Conservation (phyloP, 257 asterid species). For the Gynochthodes officinalis region DNA sequence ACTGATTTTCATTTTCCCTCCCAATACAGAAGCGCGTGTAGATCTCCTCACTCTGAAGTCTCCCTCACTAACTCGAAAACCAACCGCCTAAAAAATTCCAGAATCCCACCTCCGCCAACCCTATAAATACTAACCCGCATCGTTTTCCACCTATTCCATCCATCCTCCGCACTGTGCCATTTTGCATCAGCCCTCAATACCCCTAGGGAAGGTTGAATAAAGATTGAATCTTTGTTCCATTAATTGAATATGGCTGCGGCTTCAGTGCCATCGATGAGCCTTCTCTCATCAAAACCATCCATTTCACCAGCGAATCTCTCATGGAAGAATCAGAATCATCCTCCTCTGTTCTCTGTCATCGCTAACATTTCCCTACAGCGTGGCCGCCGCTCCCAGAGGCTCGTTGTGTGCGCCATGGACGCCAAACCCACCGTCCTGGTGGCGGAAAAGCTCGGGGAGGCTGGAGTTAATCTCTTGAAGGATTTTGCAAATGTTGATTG, state of each 20-base stretch:
- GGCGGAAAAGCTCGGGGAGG: slow-evolving; percentile 86
- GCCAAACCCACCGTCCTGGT: slow-evolving; percentile 87
- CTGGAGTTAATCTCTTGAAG: slow-evolving; percentile 66
- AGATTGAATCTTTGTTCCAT: background rate
- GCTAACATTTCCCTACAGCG: slow-evolving; percentile 35
- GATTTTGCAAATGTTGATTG: slow-evolving; percentile 83
- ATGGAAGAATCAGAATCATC: slow-evolving; percentile 33
- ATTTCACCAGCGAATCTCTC: slow-evolving; percentile 29
- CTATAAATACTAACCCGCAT: background rate
- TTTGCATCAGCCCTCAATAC: slow-evolving; percentile 15
- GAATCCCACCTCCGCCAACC: background rate
- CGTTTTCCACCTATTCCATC: slow-evolving; percentile 5
- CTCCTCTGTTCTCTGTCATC: slow-evolving; percentile 35
- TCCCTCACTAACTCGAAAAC: background rate
- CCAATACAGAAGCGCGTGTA: slow-evolving; percentile 12
- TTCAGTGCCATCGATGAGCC: slow-evolving; percentile 40
- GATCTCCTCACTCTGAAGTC: no score
- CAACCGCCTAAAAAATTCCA: slow-evolving; percentile 8
- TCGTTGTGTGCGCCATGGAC: slow-evolving; percentile 65
- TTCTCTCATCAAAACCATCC: slow-evolving; percentile 35
- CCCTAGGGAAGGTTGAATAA: no score
- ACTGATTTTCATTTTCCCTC: background rate
- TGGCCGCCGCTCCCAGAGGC: slow-evolving; percentile 36
- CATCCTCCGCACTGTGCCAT: slow-evolving; percentile 6
- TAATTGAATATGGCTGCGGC: slow-evolving; percentile 46